Evolutionary conservation across 768 basidiomycete genomes (phyloP).

Genomic region (Mycena haematopus): DNA sequence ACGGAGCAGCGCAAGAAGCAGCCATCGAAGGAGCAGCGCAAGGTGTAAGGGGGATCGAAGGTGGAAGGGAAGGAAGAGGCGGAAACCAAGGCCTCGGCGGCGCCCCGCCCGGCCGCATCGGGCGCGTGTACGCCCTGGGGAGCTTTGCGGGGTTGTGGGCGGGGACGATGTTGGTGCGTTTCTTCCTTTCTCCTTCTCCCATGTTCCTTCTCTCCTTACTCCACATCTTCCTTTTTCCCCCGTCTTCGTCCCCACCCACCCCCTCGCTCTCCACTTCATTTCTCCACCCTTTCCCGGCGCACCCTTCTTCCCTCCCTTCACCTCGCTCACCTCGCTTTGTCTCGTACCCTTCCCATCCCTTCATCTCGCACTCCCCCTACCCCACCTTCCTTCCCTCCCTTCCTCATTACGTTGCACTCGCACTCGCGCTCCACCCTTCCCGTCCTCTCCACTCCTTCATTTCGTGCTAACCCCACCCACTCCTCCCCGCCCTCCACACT

Average conservation of each 20-base stretch:
- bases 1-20: background rate
- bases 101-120: slow-evolving; percentile 13
- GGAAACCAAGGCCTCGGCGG: background rate
- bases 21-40: background rate
- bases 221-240: background rate
- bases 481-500: no score
- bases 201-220: background rate
- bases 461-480: no score
- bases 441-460: no score
- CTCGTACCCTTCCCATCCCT: background rate
- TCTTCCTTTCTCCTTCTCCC: background rate
- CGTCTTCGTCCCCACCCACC: background rate
- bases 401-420: no score
- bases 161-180: slow-evolving; percentile 34
- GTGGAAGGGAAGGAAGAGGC: no score
- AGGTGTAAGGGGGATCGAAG: background rate
- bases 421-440: no score
- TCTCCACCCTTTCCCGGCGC: no score
- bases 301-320: no score
- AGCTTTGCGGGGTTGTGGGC: slow-evolving; percentile 53
- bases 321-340: no score
- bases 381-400: no score
- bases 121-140: slow-evolving; percentile 46
- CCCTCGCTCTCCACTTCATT: background rate
- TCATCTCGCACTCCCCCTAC: no score